Conservation (phyloP, 768 basidiomycete species). For the Termitomyces sp. region DNA sequence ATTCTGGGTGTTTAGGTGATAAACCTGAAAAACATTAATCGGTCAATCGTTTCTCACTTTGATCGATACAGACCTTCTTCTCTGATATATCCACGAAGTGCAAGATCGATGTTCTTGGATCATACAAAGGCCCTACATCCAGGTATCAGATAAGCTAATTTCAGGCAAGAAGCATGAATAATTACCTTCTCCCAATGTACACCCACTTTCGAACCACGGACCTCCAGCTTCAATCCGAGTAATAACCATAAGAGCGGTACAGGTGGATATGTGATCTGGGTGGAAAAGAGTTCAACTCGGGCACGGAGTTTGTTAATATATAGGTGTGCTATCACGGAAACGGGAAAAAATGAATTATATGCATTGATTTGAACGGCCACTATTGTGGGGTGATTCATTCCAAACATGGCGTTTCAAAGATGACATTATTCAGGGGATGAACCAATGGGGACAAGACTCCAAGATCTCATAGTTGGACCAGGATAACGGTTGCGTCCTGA, state of each 20-base stretch:
- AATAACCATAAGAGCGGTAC: conserved; percentile 10
- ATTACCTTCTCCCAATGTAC: conserved; percentile 62
- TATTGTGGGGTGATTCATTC: conserved; percentile 21
- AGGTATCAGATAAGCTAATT: conserved; percentile 17
- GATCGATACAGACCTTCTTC: conserved; percentile 37
- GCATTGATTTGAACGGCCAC: too few species aligned
- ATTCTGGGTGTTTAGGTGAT: conserved; percentile 43
- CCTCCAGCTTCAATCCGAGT: conserved; percentile 34
- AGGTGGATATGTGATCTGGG: conserved; percentile 1
- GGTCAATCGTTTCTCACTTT: neutral
- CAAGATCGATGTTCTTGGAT: conserved; percentile 44
- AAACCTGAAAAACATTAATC: conserved; percentile 34
- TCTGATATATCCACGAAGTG: conserved; percentile 70
- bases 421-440: conserved; percentile 3
- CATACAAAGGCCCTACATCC: conserved; percentile 58
- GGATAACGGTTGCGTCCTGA: neutral
- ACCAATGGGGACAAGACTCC: conserved; percentile 1
- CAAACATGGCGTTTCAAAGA: conserved; percentile 22
- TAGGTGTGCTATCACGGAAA: conserved; percentile 1
- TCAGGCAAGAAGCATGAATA: neutral
- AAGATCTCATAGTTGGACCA: neutral
- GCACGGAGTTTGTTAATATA: conserved; percentile 3
- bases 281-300: neutral
- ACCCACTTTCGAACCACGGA: conserved; percentile 50
- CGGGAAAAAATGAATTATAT: conserved; percentile 1